Conservation (phyloP, 768 basidiomycete species). For the Termitomyces titanicus region DNA sequence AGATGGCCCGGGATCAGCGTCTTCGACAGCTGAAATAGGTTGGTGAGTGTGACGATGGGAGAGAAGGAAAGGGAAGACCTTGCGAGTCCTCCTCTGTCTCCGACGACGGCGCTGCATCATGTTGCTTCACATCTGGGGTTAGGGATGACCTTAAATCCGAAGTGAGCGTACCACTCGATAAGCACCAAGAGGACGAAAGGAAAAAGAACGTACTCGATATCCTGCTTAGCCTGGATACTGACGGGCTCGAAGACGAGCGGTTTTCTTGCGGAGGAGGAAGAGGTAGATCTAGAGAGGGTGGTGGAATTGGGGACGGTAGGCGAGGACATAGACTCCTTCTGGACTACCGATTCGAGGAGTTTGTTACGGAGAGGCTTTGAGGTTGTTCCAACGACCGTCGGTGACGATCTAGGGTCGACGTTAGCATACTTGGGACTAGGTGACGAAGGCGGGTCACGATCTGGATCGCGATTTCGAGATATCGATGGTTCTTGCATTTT, state of each 20-base stretch:
- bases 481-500: neutral
- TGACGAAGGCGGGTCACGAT: neutral
- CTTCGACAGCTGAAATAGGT: slow-evolving; percentile 1
- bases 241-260: slow-evolving; percentile 23
- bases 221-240: neutral
- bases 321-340: slow-evolving; percentile 18
- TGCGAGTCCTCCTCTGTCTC: slow-evolving; percentile 40
- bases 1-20: neutral
- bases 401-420: neutral
- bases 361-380: neutral
- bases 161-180: neutral
- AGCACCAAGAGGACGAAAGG: neutral
- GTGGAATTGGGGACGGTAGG: slow-evolving; percentile 16
- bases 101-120: slow-evolving; percentile 19
- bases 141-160: neutral
- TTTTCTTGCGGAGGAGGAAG: slow-evolving; percentile 6
- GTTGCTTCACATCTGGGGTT: neutral
- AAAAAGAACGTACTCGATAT: neutral
- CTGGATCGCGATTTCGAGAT: neutral
- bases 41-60: neutral
- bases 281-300: neutral
- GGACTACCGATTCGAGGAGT: slow-evolving; percentile 2
- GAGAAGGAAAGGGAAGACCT: slow-evolving; percentile 17
- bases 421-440: neutral
- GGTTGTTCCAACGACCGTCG: slow-evolving; percentile 5